These are phyloP conservation scores for Barnettozyma californica DNA, from an alignment of 805 yeast genomes.

Conservation along the genomic window DNA sequence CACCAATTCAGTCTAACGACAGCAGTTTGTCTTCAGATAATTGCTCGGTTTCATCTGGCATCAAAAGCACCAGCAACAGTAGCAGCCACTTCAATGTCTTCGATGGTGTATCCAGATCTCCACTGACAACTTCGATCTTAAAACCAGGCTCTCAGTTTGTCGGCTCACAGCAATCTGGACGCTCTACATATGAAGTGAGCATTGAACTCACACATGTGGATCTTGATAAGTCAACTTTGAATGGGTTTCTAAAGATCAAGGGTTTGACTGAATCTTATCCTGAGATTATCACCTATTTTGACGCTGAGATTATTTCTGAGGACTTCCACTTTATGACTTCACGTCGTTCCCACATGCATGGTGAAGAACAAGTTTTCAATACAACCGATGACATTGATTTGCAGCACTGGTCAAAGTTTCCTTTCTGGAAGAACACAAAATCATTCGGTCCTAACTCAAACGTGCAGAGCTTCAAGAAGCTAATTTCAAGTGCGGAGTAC, in stretches of 20 bases:
- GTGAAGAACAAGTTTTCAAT: constrained; percentile 39
- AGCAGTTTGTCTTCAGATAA: not conserved
- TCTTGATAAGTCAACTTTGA: constrained; percentile 39
- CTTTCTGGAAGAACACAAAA: constrained; percentile 33
- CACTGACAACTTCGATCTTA: constrained; percentile 36
- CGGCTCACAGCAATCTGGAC: constrained; percentile 70
- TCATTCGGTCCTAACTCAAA: not conserved
- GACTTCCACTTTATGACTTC: constrained; percentile 39
- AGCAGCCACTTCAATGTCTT: constrained; percentile 4
- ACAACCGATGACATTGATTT: constrained; percentile 54
- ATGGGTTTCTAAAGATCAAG: constrained; percentile 64
- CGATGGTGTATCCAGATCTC: constrained; percentile 10
- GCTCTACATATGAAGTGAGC: constrained; percentile 56
- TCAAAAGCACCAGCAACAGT: not conserved
- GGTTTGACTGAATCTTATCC: constrained; percentile 66
- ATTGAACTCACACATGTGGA: constrained; percentile 72
- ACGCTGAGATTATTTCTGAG: constrained; percentile 57
- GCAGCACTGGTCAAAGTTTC: constrained; percentile 62
- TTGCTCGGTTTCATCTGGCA: not conserved
- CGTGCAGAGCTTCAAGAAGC: constrained; percentile 7
- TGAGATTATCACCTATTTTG: constrained; percentile 70
- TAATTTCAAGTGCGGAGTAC: constrained; percentile 16
- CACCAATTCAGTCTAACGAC: not conserved
- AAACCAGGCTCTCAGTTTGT: constrained; percentile 56
- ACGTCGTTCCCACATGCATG: constrained; percentile 5